A percentile compares a stretch with the other conserved stretches of the same genome.
Conservation (phyloP, 2,329 filamentous ascomycete genomes). For the Camillea tinctor region DNA sequence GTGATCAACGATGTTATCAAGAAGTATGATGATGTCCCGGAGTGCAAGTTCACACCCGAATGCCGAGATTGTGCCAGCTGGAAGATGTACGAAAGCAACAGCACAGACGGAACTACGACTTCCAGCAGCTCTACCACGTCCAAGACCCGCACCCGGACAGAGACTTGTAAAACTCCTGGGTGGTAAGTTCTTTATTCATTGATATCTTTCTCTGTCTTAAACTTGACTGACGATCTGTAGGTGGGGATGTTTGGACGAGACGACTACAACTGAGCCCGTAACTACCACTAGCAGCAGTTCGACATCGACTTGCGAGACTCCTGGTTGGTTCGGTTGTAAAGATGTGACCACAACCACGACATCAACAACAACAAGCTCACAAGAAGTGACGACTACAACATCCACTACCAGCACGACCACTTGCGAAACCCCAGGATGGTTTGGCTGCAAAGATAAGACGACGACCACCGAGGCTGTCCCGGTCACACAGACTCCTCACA, state of each 20-base stretch:
- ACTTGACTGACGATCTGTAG: conserved; percentile 8
- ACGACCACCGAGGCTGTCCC: conserved; percentile 15
- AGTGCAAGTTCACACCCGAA: conserved; percentile 71
- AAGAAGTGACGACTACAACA: not conserved
- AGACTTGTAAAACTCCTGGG: conserved; percentile 86
- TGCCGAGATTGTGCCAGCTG: conserved; percentile 90
- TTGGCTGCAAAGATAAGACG: conserved; percentile 17
- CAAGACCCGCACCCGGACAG: conserved; percentile 69
- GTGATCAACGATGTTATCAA: conserved; percentile 87
- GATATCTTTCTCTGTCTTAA: not conserved
- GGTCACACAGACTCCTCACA: conserved; percentile 15
- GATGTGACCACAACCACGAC: conserved; percentile 43
- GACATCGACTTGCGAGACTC: conserved; percentile 59
- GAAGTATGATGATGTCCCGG: conserved; percentile 76
- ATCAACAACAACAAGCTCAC: conserved; percentile 5
- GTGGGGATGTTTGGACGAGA: conserved; percentile 66
- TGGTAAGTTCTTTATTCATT: conserved; percentile 67
- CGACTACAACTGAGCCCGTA: conserved; percentile 49
- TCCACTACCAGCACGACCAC: conserved; percentile 3
- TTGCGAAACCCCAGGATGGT: conserved; percentile 15
- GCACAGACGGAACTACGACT: conserved; percentile 71
- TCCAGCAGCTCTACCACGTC: conserved; percentile 54
- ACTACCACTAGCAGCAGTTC: conserved; percentile 46
- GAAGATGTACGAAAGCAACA: conserved; percentile 95
- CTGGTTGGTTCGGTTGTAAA: conserved; percentile 67